These are phyloP conservation scores for Pleurostoma richardsiae DNA, from an alignment of 2,329 filamentous ascomycete genomes.

Conservation along the genomic window DNA sequence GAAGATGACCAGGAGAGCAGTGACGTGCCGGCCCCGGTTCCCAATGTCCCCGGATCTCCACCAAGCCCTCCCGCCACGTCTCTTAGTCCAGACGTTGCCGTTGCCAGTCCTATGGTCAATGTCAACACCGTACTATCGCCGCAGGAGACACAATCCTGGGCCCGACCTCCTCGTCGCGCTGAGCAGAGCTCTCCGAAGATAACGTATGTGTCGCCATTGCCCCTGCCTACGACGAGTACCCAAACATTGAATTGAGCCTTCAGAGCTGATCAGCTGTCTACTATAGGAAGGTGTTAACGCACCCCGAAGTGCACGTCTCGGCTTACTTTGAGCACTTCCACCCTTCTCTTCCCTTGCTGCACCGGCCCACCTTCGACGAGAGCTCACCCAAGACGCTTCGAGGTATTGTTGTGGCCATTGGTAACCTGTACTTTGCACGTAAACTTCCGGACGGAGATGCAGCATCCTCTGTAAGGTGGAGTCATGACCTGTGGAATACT, in stretches of 20 bases:
- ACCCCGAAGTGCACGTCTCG: slow-evolving; percentile 3
- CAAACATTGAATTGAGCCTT: not conserved
- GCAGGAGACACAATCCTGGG: not conserved
- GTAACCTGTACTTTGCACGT: slow-evolving; percentile 11
- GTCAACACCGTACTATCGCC: not conserved
- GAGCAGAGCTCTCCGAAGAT: not conserved
- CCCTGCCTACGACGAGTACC: not conserved
- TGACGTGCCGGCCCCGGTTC: not conserved
- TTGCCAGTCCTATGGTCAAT: not conserved
- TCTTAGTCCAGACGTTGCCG: not conserved
- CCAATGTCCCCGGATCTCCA: slow-evolving; percentile 1
- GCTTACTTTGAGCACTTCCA: slow-evolving; percentile 17
- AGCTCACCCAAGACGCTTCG: slow-evolving; percentile 4
- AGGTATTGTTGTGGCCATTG: slow-evolving; percentile 13
- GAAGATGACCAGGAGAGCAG: not conserved
- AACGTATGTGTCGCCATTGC: not conserved
- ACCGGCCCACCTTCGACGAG: slow-evolving; percentile 9
- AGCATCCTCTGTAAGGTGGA: slow-evolving; percentile 3
- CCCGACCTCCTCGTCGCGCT: not conserved
- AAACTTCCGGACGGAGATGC: slow-evolving; percentile 5
- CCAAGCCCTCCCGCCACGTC: not conserved
- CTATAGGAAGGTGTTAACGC: not conserved
- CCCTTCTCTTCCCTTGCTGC: slow-evolving; percentile 14
- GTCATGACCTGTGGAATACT: slow-evolving; percentile 12
- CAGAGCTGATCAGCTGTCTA: not conserved